Evolutionary conservation across 225 moss, liverwort and hornwort genomes (phyloP).

Genomic region (Bryoerythrophyllum caledonicum): DNA sequence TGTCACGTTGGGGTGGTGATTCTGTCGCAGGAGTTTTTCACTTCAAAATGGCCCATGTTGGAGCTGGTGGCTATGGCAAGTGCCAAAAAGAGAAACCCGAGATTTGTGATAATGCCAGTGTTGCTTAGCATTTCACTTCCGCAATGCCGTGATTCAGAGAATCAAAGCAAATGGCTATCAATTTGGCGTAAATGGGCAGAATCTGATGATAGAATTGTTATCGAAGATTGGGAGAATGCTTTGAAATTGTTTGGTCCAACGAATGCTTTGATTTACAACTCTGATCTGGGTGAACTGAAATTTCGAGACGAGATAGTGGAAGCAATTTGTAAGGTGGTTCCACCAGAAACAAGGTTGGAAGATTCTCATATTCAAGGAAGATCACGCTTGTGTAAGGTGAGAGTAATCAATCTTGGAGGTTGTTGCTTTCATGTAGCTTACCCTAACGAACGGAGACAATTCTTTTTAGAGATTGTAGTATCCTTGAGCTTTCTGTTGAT

Average conservation of each 20-base stretch:
- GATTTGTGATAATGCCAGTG: not conserved
- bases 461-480: not conserved
- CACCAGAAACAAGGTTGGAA: not conserved
- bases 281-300: not conserved
- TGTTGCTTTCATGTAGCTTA: constrained; percentile 2
- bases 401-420: not conserved
- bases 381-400: constrained; percentile 26
- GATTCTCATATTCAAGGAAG: constrained; percentile 36
- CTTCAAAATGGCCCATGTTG: constrained; percentile 33
- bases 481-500: not conserved
- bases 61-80: constrained; percentile 23
- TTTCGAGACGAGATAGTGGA: constrained; percentile 23
- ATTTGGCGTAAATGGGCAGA: not conserved
- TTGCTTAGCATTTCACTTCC: not conserved
- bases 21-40: constrained; percentile 18
- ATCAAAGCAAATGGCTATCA: constrained; percentile 6
- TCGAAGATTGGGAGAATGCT: constrained; percentile 9
- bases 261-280: constrained; percentile 7
- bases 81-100: not conserved
- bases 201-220: constrained; percentile 2
- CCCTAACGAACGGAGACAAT: not conserved
- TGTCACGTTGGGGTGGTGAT: constrained; percentile 28
- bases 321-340: constrained; percentile 21
- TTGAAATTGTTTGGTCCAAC: constrained; percentile 10
- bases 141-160: not conserved